Evolutionary conservation across 306 rosid species (phyloP).

Genomic region (Prunus mongolica): DNA sequence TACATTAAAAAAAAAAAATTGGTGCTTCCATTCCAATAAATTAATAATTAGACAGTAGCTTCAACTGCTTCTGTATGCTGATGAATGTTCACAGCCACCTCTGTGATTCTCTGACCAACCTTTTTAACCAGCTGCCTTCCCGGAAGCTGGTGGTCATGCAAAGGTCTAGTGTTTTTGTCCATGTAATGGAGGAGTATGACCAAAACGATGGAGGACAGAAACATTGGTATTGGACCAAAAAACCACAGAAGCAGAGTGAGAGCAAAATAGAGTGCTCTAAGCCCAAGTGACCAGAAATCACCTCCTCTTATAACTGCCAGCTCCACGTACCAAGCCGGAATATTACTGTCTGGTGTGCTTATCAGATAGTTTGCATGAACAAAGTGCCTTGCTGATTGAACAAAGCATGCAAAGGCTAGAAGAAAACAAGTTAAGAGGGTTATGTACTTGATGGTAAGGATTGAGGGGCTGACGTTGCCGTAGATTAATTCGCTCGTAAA

Average conservation of each 20-base stretch:
- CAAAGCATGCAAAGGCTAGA: slow-evolving; percentile 61
- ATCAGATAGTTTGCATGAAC: slow-evolving; percentile 75
- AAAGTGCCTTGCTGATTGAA: slow-evolving; percentile 70
- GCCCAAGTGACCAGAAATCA: slow-evolving; percentile 77
- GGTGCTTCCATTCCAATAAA: too few relatives aligned
- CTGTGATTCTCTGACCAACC: slow-evolving; percentile 5
- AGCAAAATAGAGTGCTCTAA: slow-evolving; percentile 71
- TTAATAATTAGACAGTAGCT: not conserved
- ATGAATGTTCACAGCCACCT: not conserved
- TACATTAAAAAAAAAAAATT: not conserved
- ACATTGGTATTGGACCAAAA: slow-evolving; percentile 88
- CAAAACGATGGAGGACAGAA: slow-evolving; percentile 46
- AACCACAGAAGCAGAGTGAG: slow-evolving; percentile 69
- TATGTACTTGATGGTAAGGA: slow-evolving; percentile 58
- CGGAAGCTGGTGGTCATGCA: slow-evolving; percentile 25
- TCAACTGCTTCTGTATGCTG: slow-evolving; percentile 7
- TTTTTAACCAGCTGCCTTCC: slow-evolving; percentile 15
- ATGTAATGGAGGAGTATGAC: slow-evolving; percentile 45
- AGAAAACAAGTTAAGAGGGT: slow-evolving; percentile 62
- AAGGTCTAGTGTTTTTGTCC: slow-evolving; percentile 57
- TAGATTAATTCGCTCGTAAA: slow-evolving; percentile 47
- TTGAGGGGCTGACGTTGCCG: slow-evolving; percentile 48
- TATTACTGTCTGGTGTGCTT: slow-evolving; percentile 49
- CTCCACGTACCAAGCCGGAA: slow-evolving; percentile 51
- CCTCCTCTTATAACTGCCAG: slow-evolving; percentile 67